phyloP scores from a whole-genome alignment of 495 filamentous ascomycete genomes.

The Astrothelium subdiscretum region DNA sequence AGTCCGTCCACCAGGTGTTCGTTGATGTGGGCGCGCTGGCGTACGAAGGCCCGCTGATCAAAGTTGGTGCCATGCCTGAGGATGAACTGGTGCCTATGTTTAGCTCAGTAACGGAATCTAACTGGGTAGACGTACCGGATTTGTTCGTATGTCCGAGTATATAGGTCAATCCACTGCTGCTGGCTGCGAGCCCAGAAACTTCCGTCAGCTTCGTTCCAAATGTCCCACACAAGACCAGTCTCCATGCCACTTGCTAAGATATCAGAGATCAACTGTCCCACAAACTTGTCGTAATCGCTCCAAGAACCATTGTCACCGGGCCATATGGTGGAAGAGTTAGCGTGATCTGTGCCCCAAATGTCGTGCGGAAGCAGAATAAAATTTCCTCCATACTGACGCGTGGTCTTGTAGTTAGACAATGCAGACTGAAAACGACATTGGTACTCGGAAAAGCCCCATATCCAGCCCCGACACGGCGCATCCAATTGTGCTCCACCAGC shows the following conservation, averaged over 20 bases:
- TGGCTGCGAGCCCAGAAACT: slow-evolving; percentile 27
- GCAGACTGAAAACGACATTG: slow-evolving; percentile 28
- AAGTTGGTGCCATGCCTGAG: neutral
- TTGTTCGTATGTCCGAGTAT: slow-evolving; percentile 20
- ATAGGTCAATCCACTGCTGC: slow-evolving; percentile 28
- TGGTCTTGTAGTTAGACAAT: slow-evolving; percentile 30
- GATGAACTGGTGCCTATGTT: neutral
- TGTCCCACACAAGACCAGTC: slow-evolving; percentile 27
- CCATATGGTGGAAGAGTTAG: slow-evolving; percentile 17
- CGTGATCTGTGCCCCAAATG: slow-evolving; percentile 32
- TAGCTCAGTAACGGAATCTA: slow-evolving; percentile 2
- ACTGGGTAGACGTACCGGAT: slow-evolving; percentile 15
- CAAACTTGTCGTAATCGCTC: slow-evolving; percentile 27
- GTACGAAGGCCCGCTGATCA: slow-evolving; percentile 23
- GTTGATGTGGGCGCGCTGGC: slow-evolving; percentile 13
- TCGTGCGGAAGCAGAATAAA: slow-evolving; percentile 35
- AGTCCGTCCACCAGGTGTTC: slow-evolving; percentile 27
- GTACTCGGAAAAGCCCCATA: slow-evolving; percentile 26
- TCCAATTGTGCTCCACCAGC: slow-evolving; percentile 28
- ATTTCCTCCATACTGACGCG: slow-evolving; percentile 25
- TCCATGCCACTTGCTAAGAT: slow-evolving; percentile 25
- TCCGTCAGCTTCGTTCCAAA: slow-evolving; percentile 37
- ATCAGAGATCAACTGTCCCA: slow-evolving; percentile 24
- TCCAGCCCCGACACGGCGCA: slow-evolving; percentile 26
- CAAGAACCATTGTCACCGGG: slow-evolving; percentile 34